A percentile compares a stretch with the other conserved stretches of the same genome.
These are phyloP conservation scores for Wickerhamiella infanticola DNA, from an alignment of 1,139 yeast genomes.

Conservation along the genomic window DNA sequence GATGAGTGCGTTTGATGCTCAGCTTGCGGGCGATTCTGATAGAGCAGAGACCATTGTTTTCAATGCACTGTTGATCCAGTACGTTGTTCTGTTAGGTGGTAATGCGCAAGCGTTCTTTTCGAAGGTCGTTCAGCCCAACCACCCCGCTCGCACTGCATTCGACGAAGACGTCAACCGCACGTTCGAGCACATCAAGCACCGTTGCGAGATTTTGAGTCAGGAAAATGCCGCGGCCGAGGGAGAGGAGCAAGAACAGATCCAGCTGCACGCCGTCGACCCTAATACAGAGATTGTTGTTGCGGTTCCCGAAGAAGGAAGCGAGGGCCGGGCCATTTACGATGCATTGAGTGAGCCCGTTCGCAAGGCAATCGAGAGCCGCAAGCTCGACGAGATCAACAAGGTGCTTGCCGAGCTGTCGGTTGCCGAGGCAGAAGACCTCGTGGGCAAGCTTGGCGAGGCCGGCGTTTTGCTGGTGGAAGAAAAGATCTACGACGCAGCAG, in stretches of 20 bases:
- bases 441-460: conserved; percentile 62
- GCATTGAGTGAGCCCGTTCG: conserved; percentile 37
- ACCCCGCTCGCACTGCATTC: conserved; percentile 37
- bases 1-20: conserved; percentile 83
- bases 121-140: conserved; percentile 42
- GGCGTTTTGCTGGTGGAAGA: conserved; percentile 65
- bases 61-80: conserved; percentile 70
- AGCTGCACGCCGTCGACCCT: conserved; percentile 78
- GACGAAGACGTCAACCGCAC: conserved; percentile 59
- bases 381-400: conserved; percentile 65
- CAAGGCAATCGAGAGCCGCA: conserved; percentile 54
- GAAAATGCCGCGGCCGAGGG: conserved; percentile 28
- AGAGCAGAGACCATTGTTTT: conserved; percentile 51
- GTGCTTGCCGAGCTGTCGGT: conserved; percentile 66
- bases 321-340: conserved; percentile 22
- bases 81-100: conserved; percentile 43
- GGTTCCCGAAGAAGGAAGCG: conserved; percentile 39
- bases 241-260: conserved; percentile 57
- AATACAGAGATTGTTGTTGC: conserved; percentile 57
- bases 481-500: conserved; percentile 55
- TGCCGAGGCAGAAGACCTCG: conserved; percentile 63
- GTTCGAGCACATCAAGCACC: conserved; percentile 48
- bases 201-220: conserved; percentile 54
- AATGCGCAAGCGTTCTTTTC: conserved; percentile 59
- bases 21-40: conserved; percentile 43